Evolutionary conservation across 1,139 yeast genomes (phyloP), one percentile per base, ranked within the genome.

Genomic region (Sugiyamaella japonica): DNA sequence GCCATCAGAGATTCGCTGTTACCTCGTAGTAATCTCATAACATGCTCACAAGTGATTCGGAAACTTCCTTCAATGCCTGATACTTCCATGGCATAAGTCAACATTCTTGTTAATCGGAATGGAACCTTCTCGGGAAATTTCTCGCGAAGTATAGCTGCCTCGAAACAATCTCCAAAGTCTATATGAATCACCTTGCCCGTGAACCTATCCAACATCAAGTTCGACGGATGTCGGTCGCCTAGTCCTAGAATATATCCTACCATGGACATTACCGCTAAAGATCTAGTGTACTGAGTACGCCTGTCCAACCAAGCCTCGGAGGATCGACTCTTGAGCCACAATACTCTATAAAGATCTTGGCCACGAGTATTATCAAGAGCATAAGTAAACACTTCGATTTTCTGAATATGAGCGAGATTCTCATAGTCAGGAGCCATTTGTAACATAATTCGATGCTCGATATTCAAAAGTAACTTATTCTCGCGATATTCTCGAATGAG

Each of bases 391-490:
- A 93, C 97, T 70, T 95, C 99, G 43, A 95, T 95, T 71, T 93
- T 93, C 65, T 95, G 96, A 57, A 95, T 73, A 39, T 91, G 76
- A 0, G 97, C 89, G 67, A 93, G 76, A 59, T 84, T 86, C 64
- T 95, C 99, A 70, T 89, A 95, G 69, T 91, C 97, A 0, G 98
- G 98, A 0, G 98, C 97, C 98, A 93, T 91, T 69, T 93, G 98
- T 39, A 90, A 73, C 96, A 93, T 91, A 56, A 93, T 89, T 61
- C 98, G 80, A 69, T 91, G 97, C 70, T 93, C 99, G 65, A 93
- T 89, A 70, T 91, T 91, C 61, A 93, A 76, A 61, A 91, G 78
- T 49, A 91, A 88, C 75, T 90, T 91, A 58, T 97, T 82, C 62
- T 93, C 98, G 64, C 99, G 82, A 67, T 91, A 90, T 63, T 93